A percentile compares a stretch with the other conserved stretches of the same genome.
Conservation (phyloP, 179 eudicot species). For the Silene vulgaris region DNA sequence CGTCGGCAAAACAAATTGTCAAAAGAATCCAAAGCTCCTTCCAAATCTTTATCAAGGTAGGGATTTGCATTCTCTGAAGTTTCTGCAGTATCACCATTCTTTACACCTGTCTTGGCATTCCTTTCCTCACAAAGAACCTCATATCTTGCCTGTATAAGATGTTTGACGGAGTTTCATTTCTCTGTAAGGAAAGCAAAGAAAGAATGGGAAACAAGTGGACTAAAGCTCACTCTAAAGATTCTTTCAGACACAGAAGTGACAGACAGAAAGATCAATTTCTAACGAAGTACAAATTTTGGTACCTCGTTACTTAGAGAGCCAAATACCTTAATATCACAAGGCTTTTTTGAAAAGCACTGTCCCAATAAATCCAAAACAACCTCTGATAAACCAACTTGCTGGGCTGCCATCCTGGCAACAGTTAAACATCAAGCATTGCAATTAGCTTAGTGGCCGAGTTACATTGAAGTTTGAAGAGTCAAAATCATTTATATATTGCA, state of each 20-base stretch:
- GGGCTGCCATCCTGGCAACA: constrained; percentile 55
- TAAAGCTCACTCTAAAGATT: constrained; percentile 60
- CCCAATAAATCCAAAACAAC: constrained; percentile 63
- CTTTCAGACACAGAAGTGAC: constrained; percentile 27
- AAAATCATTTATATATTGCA: background rate
- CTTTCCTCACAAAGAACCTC: constrained; percentile 58
- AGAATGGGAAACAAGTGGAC: constrained; percentile 82
- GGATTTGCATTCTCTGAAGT: constrained; percentile 41
- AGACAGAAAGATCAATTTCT: constrained; percentile 14
- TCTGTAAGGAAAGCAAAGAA: constrained; percentile 75
- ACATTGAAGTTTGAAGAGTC: background rate
- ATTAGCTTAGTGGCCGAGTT: constrained; percentile 5
- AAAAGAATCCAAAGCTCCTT: constrained; percentile 92
- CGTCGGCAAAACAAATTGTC: constrained; percentile 96
- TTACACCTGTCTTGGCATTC: constrained; percentile 32
- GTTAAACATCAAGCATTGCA: constrained; percentile 10
- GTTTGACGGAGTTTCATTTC: constrained; percentile 78
- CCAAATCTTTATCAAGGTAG: constrained; percentile 81
- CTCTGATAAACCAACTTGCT: constrained; percentile 70
- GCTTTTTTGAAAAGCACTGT: constrained; percentile 65
- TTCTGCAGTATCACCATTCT: constrained; percentile 37
- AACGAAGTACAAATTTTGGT: background rate
- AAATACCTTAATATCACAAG: constrained; percentile 73
- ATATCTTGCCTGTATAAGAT: constrained; percentile 98
- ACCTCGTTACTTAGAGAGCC: constrained; percentile 6